A percentile compares a stretch with the other conserved stretches of the same genome.
Evolutionary conservation across 2,329 filamentous ascomycete genomes (phyloP).

Genomic region (Alternaria alternata): DNA sequence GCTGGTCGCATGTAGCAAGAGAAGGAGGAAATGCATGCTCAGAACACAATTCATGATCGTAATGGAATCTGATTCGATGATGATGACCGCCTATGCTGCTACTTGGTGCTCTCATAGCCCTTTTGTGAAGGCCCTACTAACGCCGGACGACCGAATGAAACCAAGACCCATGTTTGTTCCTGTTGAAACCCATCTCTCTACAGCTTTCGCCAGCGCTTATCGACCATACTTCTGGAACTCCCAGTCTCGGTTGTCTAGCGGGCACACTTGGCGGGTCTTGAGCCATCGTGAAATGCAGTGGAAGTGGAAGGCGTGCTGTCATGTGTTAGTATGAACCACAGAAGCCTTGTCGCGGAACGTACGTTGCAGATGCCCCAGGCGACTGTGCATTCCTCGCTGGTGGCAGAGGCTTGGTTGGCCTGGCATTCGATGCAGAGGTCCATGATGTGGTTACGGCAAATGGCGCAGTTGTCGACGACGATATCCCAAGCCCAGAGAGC

Average conservation of each 20-base stretch:
- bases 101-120: conserved; percentile 25
- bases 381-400: conserved; percentile 97
- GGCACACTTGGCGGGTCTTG: conserved; percentile 98
- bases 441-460: conserved; percentile 99
- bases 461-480: conserved; percentile 98
- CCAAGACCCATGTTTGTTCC: conserved; percentile 23
- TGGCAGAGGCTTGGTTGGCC: conserved; percentile 96
- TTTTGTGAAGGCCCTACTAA: conserved; percentile 32
- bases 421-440: conserved; percentile 99
- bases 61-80: conserved; percentile 21
- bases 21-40: background rate
- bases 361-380: conserved; percentile 99
- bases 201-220: conserved; percentile 42
- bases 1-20: background rate
- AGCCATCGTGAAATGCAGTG: conserved; percentile 99
- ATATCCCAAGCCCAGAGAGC: conserved; percentile 99
- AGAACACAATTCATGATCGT: conserved; percentile 4
- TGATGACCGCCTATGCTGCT: conserved; percentile 19
- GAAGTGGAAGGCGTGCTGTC: conserved; percentile 97
- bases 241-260: conserved; percentile 97
- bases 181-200: conserved; percentile 3
- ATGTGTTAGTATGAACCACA: conserved; percentile 51
- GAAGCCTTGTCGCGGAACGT: conserved; percentile 52
- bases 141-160: conserved; percentile 35
- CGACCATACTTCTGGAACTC: conserved; percentile 99